Conservation (phyloP, 2,329 filamentous ascomycete species). For the Exophiala mesophila region DNA sequence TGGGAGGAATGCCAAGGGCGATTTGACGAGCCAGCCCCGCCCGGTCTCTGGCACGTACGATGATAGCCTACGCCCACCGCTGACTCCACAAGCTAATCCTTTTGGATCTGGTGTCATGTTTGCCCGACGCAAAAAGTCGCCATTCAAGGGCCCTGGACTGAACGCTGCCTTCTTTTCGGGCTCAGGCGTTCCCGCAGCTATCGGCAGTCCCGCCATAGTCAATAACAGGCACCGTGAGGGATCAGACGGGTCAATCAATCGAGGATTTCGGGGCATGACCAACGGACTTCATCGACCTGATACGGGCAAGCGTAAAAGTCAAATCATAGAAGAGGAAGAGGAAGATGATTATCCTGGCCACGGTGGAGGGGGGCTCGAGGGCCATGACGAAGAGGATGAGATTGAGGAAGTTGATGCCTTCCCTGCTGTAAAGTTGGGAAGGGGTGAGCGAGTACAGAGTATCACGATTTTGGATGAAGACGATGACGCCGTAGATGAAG, state of each 20-base stretch:
- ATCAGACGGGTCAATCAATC: constrained; percentile 27
- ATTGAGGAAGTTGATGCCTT: constrained; percentile 28
- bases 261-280: constrained; percentile 16
- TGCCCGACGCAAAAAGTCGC: constrained; percentile 41
- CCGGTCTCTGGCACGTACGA: constrained; percentile 14
- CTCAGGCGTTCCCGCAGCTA: constrained; percentile 25
- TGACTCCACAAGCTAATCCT: constrained; percentile 8
- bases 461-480: constrained; percentile 26
- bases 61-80: constrained; percentile 7
- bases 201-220: constrained; percentile 32
- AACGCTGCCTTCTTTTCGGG: constrained; percentile 35
- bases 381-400: constrained; percentile 36
- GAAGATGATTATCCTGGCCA: constrained; percentile 34
- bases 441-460: constrained; percentile 26
- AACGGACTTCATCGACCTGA: constrained; percentile 35
- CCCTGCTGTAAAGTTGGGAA: constrained; percentile 19
- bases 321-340: constrained; percentile 41
- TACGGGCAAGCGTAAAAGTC: constrained; percentile 25
- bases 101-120: constrained; percentile 39
- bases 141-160: constrained; percentile 43
- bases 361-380: constrained; percentile 36
- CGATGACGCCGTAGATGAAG: too few relatives aligned
- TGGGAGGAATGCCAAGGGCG: constrained; percentile 52
- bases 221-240: constrained; percentile 25
- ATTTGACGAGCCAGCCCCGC: constrained; percentile 7